Base-by-base conservation (phyloP, 2,329 filamentous ascomycete genomes). In the Teratosphaeria epicoccoides region DNA sequence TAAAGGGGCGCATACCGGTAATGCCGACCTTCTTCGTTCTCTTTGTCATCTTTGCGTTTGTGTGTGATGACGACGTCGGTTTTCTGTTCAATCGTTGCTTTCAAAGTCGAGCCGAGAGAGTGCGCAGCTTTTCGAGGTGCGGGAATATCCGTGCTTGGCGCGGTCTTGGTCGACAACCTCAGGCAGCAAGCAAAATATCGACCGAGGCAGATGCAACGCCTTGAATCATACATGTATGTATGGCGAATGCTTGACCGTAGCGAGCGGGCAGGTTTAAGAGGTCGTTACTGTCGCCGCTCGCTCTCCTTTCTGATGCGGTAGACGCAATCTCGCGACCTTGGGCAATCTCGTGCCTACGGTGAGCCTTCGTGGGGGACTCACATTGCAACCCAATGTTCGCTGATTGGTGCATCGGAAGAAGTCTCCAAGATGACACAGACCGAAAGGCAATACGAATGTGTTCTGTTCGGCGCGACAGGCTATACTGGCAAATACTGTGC, bases 11-110 rank as follows among this genome's bases (percentile, higher is more conserved):
- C 50, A 43, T 53, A 47, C 90, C 88, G 80, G 91, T 96, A 76
- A 96, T 90, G 76, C 88, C 88, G 84, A 95, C 89, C 87, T 95
- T 94, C 86, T 88, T 94, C 65, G 88, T 94, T 80, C 88, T 84
- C 83, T 93, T 91, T 75, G 87, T 88, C 87, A 93, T 93, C 77
- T 84, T 88, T 80, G 54, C 61, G 59, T 61, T 58, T 52, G 58
- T 60, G 48, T 45, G 52, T 54, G 49, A 33, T 22, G 28, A 46
- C 22, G 28, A 22, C n/a, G 24, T 5, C 23, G 40, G 40, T 10
- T 33, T 12, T 25, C 23, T 49, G 46, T 24, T 23, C 10, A n/a
- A 23, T 29, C 46, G 47, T 49, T 12, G 45, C 20, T 14, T 33
- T 14, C 29, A 24, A 49, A 23, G 29, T 24, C 37, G 26, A 29